Evolutionary conservation across 2,329 filamentous ascomycete species (phyloP).

Genomic region (Lachnellula suecica): DNA sequence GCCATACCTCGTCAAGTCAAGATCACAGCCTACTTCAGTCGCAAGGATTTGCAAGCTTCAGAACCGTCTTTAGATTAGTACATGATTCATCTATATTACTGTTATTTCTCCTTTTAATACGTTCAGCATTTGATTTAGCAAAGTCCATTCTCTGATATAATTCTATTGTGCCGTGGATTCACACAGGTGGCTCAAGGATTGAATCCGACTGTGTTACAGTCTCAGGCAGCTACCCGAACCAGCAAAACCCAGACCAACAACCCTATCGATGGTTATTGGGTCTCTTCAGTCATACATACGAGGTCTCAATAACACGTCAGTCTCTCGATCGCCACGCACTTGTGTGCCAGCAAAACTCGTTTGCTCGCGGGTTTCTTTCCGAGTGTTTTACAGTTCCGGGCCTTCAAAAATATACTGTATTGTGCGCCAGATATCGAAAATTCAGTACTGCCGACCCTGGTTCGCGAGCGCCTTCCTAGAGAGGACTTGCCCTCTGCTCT

Average conservation of each 20-base stretch:
- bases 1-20: too few species aligned
- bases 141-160: not conserved
- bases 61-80: not conserved
- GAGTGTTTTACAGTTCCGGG: too few species aligned
- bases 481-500: not conserved
- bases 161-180: not conserved
- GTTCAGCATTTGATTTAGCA: not conserved
- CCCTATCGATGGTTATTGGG: not conserved
- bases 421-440: too few species aligned
- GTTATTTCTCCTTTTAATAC: not conserved
- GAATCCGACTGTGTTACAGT: constrained; percentile 7
- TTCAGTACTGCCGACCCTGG: not conserved
- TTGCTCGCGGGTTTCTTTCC: too few species aligned
- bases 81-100: not conserved
- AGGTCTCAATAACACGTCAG: too few species aligned
- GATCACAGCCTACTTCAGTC: too few species aligned
- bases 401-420: too few species aligned
- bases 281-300: not conserved
- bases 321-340: too few species aligned
- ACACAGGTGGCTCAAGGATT: not conserved
- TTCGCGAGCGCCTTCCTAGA: not conserved
- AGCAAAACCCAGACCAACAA: constrained; percentile 1
- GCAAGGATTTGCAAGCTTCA: too few species aligned
- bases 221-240: constrained; percentile 17
- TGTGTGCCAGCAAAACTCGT: too few species aligned